These are phyloP conservation scores for Litsea cubeba DNA, from an alignment of 164 flowering plant genomes.

Conservation along the genomic window DNA sequence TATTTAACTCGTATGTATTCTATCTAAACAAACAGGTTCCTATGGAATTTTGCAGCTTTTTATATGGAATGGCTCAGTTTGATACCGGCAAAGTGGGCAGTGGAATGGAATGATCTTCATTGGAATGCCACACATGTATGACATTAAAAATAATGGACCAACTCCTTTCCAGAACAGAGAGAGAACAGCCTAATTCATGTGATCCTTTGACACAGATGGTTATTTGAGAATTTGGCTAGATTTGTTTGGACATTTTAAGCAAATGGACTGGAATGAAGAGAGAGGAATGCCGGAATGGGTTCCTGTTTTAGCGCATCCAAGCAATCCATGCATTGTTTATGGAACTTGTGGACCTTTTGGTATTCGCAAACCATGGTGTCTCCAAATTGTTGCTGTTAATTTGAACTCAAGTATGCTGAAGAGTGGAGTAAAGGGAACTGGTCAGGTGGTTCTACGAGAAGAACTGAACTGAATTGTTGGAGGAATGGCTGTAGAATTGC, in stretches of 20 bases:
- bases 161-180: background rate
- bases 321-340: background rate
- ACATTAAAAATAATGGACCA: background rate
- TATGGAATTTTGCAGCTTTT: background rate
- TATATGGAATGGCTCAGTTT: constrained; percentile 3
- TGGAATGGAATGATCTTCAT: background rate
- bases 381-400: background rate
- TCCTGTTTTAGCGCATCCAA: background rate
- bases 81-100: constrained; percentile 3
- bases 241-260: background rate
- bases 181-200: background rate
- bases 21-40: too few species aligned
- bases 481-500: background rate
- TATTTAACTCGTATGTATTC: too few species aligned
- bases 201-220: background rate
- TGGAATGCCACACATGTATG: background rate
- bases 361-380: background rate
- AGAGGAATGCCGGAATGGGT: background rate
- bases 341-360: background rate
- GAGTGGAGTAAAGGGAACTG: constrained; percentile 8
- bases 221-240: background rate
- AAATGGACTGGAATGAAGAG: background rate
- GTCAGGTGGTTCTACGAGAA: constrained; percentile 6
- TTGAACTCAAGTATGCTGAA: background rate
- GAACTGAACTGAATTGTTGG: background rate